Conservation (phyloP, 176 grass and related monocot species). For the Hsuehochloa calcarea region DNA sequence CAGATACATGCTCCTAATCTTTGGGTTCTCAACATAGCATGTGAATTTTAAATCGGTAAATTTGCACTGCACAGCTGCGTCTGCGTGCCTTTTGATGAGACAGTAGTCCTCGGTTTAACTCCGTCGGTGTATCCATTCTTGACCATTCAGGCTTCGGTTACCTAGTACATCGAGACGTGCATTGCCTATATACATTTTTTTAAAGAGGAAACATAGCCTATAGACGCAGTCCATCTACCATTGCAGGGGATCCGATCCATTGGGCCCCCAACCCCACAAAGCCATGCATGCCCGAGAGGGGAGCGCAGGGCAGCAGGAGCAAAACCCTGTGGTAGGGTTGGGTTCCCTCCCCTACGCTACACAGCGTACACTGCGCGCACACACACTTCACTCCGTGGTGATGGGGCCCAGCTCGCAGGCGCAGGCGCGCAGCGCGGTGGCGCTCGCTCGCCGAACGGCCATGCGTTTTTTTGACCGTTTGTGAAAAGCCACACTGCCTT, state of each 20-base stretch:
- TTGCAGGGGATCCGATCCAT: background rate
- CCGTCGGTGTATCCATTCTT: background rate
- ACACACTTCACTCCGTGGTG: too few relatives aligned
- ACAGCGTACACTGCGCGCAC: too few relatives aligned
- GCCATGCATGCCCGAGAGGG: background rate
- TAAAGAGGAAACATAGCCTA: background rate
- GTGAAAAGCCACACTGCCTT: conserved; percentile 42
- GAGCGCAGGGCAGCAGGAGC: background rate
- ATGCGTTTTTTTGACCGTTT: conserved; percentile 32
- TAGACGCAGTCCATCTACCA: background rate
- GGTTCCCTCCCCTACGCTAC: too few relatives aligned
- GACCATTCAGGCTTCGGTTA: too few relatives aligned
- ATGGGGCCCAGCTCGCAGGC: too few relatives aligned
- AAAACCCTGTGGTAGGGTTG: background rate
- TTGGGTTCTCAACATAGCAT: background rate
- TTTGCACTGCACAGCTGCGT: background rate
- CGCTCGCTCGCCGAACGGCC: background rate
- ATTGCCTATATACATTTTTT: background rate
- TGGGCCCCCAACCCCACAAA: background rate
- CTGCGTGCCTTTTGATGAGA: background rate
- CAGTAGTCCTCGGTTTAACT: background rate
- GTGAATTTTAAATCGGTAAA: background rate
- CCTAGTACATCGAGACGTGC: background rate
- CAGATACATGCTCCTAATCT: background rate
- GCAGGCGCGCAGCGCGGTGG: too few relatives aligned